Conservation (phyloP, 2,329 filamentous ascomycete genomes). For the Gnomoniopsis smithogilvyi region DNA sequence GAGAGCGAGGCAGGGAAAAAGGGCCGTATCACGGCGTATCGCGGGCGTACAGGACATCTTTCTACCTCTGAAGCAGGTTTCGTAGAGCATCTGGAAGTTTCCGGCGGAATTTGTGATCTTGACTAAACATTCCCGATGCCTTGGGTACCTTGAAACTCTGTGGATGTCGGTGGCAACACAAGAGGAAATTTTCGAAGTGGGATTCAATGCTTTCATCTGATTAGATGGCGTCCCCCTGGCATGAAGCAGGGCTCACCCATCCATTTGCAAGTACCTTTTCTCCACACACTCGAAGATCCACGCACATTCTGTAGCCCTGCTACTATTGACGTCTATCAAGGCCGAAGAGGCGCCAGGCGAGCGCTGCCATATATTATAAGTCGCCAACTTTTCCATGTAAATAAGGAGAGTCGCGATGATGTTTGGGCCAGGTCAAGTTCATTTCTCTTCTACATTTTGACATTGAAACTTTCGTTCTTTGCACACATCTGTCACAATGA, state of each 20-base stretch:
- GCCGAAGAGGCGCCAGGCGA: too few species aligned
- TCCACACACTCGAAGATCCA: neutral
- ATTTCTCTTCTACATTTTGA: too few species aligned
- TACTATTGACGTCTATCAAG: neutral
- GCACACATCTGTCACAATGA: neutral
- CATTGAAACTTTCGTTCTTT: neutral
- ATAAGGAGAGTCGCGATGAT: neutral
- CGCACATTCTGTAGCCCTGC: neutral
- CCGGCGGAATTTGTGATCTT: too few species aligned
- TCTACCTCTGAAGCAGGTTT: too few species aligned
- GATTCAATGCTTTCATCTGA: neutral
- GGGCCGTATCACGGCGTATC: too few species aligned
- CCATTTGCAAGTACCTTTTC: neutral
- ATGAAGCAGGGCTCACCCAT: neutral
- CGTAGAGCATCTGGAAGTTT: too few species aligned
- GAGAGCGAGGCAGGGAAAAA: too few species aligned
- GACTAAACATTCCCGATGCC: too few species aligned
- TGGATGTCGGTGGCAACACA: neutral
- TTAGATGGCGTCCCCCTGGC: neutral
- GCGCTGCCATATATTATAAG: neutral
- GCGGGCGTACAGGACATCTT: too few species aligned
- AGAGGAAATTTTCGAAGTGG: neutral
- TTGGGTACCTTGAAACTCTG: too few species aligned
- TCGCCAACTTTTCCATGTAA: neutral
- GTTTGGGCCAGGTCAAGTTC: neutral